Evolutionary conservation across 108 stramenopile genomes (phyloP).

Genomic region (Nitzschia putrida): DNA sequence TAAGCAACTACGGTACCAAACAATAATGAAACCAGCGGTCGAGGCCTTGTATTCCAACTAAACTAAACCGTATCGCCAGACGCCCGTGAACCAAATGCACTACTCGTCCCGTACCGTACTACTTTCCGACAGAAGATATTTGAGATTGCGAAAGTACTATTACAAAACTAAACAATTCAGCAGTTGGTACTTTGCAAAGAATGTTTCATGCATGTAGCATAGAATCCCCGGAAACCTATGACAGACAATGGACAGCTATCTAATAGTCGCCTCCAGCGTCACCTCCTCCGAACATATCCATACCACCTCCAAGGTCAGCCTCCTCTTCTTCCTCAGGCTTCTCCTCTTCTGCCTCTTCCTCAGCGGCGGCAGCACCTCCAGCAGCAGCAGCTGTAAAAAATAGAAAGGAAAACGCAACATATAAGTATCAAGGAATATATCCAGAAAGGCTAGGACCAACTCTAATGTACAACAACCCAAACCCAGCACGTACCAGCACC

Average conservation of each 20-base stretch:
- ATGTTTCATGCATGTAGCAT: not conserved
- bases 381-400: constrained; percentile 60
- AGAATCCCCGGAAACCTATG: constrained; percentile 8
- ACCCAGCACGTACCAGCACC: constrained; percentile 8
- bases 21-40: too few relatives aligned
- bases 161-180: too few relatives aligned
- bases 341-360: constrained; percentile 66
- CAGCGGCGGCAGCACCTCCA: constrained; percentile 66
- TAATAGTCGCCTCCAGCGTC: constrained; percentile 66
- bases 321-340: constrained; percentile 73
- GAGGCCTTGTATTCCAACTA: too few relatives aligned
- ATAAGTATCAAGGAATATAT: not conserved
- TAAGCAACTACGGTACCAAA: too few relatives aligned
- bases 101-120: too few relatives aligned
- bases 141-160: too few relatives aligned
- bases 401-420: not conserved
- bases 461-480: not conserved
- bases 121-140: too few relatives aligned
- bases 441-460: not conserved
- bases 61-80: too few relatives aligned
- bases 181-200: too few relatives aligned
- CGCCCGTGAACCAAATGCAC: too few relatives aligned
- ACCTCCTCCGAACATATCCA: constrained; percentile 88
- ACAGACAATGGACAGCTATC: not conserved
- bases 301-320: constrained; percentile 71